These are phyloP conservation scores for Penicillium argentinense DNA, from an alignment of 495 filamentous ascomycete genomes.

Conservation along the genomic window DNA sequence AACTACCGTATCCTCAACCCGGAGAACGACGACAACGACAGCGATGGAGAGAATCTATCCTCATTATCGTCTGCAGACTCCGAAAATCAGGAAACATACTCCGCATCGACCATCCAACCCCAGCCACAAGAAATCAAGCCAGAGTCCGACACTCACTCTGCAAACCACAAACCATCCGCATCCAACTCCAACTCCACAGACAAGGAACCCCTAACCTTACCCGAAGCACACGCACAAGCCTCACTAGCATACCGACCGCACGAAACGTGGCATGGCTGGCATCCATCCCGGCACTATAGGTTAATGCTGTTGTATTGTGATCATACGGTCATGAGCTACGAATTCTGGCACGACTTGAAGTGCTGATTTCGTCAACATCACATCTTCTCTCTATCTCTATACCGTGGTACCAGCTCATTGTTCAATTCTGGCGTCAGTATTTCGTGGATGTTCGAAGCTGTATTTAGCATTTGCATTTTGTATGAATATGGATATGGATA, in stretches of 20 bases:
- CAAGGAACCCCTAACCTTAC: slow-evolving; percentile 19
- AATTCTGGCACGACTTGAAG: slow-evolving; percentile 57
- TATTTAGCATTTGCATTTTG: no score
- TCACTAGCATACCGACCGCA: slow-evolving; percentile 36
- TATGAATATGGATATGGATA: no score
- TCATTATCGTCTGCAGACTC: not conserved
- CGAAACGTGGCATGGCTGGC: slow-evolving; percentile 42
- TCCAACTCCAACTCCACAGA: not conserved
- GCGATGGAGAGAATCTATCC: not conserved
- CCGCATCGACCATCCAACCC: not conserved
- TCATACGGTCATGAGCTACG: slow-evolving; percentile 78
- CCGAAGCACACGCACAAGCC: slow-evolving; percentile 43
- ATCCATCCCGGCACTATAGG: slow-evolving; percentile 56
- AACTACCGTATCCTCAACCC: slow-evolving; percentile 31
- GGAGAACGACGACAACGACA: slow-evolving; percentile 13
- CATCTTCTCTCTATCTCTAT: no score
- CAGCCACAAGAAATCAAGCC: no score
- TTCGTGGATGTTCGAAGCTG: no score
- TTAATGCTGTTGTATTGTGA: slow-evolving; percentile 75
- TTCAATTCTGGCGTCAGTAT: no score
- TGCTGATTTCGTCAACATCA: slow-evolving; percentile 2
- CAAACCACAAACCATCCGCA: not conserved
- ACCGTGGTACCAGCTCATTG: no score
- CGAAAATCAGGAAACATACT: not conserved
- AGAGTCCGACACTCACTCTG: no score